Percentiles rank a stretch among this genome's conserved stretches.
Conservation (phyloP, 257 asterid species). For the Solanum corneliomulleri region DNA sequence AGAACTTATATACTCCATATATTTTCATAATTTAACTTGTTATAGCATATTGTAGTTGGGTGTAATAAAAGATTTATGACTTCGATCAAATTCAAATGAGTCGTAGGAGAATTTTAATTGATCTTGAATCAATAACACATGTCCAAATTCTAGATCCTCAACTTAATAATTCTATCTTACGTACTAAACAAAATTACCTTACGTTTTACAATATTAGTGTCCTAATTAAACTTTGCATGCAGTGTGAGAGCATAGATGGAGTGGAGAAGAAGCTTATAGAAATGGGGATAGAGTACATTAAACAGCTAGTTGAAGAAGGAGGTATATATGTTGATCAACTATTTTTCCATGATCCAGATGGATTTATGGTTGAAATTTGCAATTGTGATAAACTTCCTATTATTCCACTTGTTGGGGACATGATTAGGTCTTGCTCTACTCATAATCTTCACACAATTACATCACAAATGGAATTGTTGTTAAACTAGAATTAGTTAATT, state of each 20-base stretch:
- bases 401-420: conserved; percentile 56
- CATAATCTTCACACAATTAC: conserved; percentile 31
- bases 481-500: neutral
- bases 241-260: conserved; percentile 80
- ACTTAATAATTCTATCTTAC: neutral
- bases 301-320: conserved; percentile 77
- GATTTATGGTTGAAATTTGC: conserved; percentile 93
- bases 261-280: conserved; percentile 76
- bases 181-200: neutral
- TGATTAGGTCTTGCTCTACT: conserved; percentile 61
- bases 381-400: conserved; percentile 82
- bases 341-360: conserved; percentile 90
- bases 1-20: too few relatives aligned
- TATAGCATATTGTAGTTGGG: neutral
- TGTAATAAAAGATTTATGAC: neutral
- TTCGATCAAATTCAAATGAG: neutral
- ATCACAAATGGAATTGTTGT: conserved; percentile 21
- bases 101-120: neutral
- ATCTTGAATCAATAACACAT: neutral
- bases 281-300: conserved; percentile 52
- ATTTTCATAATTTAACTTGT: neutral
- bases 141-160: neutral
- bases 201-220: neutral
- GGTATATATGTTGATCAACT: conserved; percentile 80
- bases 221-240: neutral